Evolutionary conservation across 371 early-diverging fungal genomes (phyloP).

Genomic region (Dichotomocladium elegans): DNA sequence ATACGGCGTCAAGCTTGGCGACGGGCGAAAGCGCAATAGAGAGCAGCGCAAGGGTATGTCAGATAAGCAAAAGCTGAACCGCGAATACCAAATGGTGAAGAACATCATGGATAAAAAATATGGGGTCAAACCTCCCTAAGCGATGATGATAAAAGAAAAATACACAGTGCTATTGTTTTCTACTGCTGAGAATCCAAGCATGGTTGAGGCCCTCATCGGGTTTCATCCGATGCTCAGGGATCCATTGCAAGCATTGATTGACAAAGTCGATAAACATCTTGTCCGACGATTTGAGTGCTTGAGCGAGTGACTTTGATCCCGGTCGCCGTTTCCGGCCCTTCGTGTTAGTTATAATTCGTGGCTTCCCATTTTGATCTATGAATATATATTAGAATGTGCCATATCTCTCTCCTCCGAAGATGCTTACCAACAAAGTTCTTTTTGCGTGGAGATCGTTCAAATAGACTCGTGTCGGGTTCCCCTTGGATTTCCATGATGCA

Average conservation of each 20-base stretch:
- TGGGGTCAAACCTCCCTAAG: slow-evolving; percentile 22
- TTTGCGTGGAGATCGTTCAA: slow-evolving; percentile 73
- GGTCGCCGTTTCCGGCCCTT: slow-evolving; percentile 86
- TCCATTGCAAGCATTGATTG: slow-evolving; percentile 78
- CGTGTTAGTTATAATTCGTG: slow-evolving; percentile 70
- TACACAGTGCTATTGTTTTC: neutral
- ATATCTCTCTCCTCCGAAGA: too few species aligned
- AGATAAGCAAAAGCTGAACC: slow-evolving; percentile 60
- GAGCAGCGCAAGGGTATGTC: slow-evolving; percentile 44
- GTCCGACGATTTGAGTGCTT: slow-evolving; percentile 68
- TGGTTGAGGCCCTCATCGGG: slow-evolving; percentile 78
- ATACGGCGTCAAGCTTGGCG: slow-evolving; percentile 75
- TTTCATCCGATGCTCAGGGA: slow-evolving; percentile 80
- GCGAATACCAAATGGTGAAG: slow-evolving; percentile 68
- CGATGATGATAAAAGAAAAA: neutral
- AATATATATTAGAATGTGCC: too few species aligned
- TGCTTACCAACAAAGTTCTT: slow-evolving; percentile 86
- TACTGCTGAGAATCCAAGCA: slow-evolving; percentile 55
- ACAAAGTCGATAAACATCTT: slow-evolving; percentile 80
- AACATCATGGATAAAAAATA: slow-evolving; percentile 66
- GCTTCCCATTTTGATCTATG: slow-evolving; percentile 58
- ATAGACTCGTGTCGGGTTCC: slow-evolving; percentile 67
- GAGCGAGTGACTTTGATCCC: slow-evolving; percentile 65
- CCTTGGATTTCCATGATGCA: slow-evolving; percentile 94
- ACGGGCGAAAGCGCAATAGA: slow-evolving; percentile 58